Base-by-base conservation (phyloP, 2,329 filamentous ascomycete species). In the Ophiobolus disseminans region DNA sequence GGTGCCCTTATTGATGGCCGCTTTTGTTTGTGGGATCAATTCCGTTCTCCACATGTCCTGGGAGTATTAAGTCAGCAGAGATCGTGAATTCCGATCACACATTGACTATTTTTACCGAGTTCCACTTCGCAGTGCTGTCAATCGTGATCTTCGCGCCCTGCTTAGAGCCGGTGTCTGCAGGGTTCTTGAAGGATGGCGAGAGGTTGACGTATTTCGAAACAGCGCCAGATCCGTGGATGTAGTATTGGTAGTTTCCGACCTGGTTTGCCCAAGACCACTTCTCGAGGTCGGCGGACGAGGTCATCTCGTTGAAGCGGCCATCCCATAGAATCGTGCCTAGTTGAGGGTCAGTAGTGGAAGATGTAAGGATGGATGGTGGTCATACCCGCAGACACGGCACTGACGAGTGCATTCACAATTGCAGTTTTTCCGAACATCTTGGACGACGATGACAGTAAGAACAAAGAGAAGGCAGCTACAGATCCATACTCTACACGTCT, bases 241-340 rank as follows among this genome's bases (percentile, higher is more conserved):
- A 90, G 78, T 87, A 90, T 71, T 90, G 87, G 73, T 88, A 90
- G 0, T 84, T 81, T 1, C 85, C 85, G 61, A 87, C 83, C 72
- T 86, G 82, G 69, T 84, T 87, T n/a, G 78, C 78, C 81, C 82
- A 89, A 3, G 81, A 85, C 86, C 86, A 87, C 31, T 80, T 79
- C 60, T 78, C 75, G 22, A 87, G 76, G 66, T 86, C 84, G 2
- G 76, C 60, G 32, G 78, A 78, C 7, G 79, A 75, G 13, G 75
- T 73, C 56, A 85, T 73, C 47, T 83, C 80, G 69, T 87, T 87
- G 76, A 87, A 85, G 40, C 84, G 81, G 21, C 85, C 85, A 67
- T 87, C 85, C 85, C 85, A 88, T 6, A 85, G 70, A 35, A 85
- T 75, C 0, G 77, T 79, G 41, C 78, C 79, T 62, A n/a, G n/a